Evolutionary conservation across 345 rosid species (phyloP).

Genomic region (Adansonia digitata): DNA sequence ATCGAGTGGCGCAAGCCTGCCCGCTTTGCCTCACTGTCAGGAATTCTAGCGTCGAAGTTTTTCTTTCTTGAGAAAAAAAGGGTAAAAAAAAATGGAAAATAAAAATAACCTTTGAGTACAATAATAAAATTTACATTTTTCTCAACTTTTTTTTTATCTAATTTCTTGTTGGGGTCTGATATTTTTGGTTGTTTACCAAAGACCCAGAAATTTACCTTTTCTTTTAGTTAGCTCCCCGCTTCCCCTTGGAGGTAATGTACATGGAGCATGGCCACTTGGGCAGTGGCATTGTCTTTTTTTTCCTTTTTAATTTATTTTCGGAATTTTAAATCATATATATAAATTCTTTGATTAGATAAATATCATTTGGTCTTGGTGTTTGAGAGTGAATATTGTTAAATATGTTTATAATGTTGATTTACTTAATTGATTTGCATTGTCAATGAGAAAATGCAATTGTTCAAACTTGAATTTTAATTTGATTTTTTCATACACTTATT

Average conservation of each 20-base stretch:
- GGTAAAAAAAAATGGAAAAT: neutral
- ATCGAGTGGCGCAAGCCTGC: constrained; percentile 56
- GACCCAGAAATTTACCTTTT: constrained; percentile 3
- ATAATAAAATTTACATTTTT: constrained; percentile 12
- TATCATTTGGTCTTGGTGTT: neutral
- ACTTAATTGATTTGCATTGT: neutral
- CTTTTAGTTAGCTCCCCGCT: neutral
- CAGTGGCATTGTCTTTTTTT: constrained; percentile 24
- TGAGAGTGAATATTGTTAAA: neutral
- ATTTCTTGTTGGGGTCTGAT: constrained; percentile 8
- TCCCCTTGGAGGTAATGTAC: constrained; percentile 39
- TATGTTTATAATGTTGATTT: neutral
- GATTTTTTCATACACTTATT: too few relatives aligned
- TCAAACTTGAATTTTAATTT: too few relatives aligned
- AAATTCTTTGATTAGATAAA: constrained; percentile 43
- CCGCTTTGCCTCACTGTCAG: constrained; percentile 65
- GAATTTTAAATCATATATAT: constrained; percentile 31
- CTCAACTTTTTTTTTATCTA: neutral
- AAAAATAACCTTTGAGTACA: neutral
- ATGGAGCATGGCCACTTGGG: constrained; percentile 46
- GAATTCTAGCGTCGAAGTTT: constrained; percentile 75
- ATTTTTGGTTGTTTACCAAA: constrained; percentile 7
- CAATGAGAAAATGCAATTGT: neutral
- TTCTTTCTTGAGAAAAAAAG: constrained; percentile 33
- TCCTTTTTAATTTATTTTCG: neutral